Evolutionary conservation across 2,329 filamentous ascomycete species (phyloP), one percentile per base, ranked within the genome.

Genomic region (Sporothrix dimorphospora): DNA sequence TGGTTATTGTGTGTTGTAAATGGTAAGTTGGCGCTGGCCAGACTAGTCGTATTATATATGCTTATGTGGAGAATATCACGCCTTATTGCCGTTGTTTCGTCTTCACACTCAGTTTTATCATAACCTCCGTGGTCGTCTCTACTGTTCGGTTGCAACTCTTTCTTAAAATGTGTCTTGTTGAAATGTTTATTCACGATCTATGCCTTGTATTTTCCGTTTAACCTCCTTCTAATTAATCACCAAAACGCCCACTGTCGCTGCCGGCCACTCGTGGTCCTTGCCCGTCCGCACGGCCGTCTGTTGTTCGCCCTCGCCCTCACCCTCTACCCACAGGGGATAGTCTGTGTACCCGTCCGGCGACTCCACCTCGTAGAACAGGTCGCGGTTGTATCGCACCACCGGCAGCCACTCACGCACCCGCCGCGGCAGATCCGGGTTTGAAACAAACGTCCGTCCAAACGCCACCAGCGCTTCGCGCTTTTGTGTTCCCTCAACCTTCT

Each of bases 401-500:
- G 68, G 68, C 68, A 70, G 27, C 68, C 68, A 70, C 68, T 47
- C 40, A 8, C 38, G 68, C 24, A 70, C 42, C 0, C 68, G 68
- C 55, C 55, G 68, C 30, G 68, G 53, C 53, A 70, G 55, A 27
- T 70, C 68, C 24, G 68, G 68, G 40, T 70, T 70, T 40, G 40
- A 49, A 24, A 70, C 68, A 70, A 70, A 70, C 40, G 68, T 70
- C 16, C 68, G 68, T 4, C 68, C 68, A 70, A 70, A 70, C 14
- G 68, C 68, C 2, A 70, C 55, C 21, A 70, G 68, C 8, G 53
- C 68, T 27, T 27, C 68, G 42, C 49, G 55, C 4, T n/a, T 38
- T 30, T 1, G 12, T 30, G 40, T 30, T 27, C 49, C 49, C 19
- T 24, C 61, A 14, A 47, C 42, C 8, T 49, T 49, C 14, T 30